A percentile compares a stretch with the other conserved stretches of the same genome.
Evolutionary conservation across 2,329 filamentous ascomycete species (phyloP).

Genomic region (Fusarium beomiforme): DNA sequence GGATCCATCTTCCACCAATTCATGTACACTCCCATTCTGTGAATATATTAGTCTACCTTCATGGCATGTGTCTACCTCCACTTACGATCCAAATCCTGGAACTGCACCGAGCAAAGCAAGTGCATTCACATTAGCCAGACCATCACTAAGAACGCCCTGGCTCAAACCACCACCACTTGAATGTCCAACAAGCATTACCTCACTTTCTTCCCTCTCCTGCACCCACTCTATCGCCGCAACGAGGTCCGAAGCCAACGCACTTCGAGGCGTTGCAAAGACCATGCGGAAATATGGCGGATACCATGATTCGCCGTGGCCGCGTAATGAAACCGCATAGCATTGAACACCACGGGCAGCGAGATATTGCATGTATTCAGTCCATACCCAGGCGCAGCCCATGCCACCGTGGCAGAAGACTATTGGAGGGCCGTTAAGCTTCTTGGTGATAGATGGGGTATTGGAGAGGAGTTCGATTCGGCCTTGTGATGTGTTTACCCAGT

Average conservation of each 20-base stretch:
- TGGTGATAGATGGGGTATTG: constrained; percentile 45
- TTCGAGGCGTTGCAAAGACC: constrained; percentile 56
- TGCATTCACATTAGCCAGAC: constrained; percentile 52
- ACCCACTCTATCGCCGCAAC: constrained; percentile 54
- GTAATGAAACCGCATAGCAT: constrained; percentile 62
- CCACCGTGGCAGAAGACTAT: constrained; percentile 65
- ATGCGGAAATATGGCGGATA: constrained; percentile 59
- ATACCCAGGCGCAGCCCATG: constrained; percentile 63
- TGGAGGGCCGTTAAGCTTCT: constrained; percentile 41
- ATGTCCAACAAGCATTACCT: constrained; percentile 60
- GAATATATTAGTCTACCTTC: not conserved
- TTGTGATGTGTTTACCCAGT: constrained; percentile 54
- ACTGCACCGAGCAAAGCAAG: constrained; percentile 59
- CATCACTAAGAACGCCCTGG: constrained; percentile 59
- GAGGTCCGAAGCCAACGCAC: constrained; percentile 56
- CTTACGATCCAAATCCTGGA: constrained; percentile 53
- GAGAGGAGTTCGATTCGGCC: constrained; percentile 62
- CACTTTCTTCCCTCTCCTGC: constrained; percentile 35
- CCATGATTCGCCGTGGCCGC: constrained; percentile 64
- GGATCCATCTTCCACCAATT: constrained; percentile 60
- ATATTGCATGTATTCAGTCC: constrained; percentile 61
- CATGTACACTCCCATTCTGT: constrained; percentile 56
- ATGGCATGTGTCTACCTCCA: not conserved
- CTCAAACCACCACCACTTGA: constrained; percentile 61
- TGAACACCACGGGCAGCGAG: constrained; percentile 56